These are phyloP conservation scores for Neoboletus subvelutipes DNA, from an alignment of 768 basidiomycete genomes.

Conservation along the genomic window DNA sequence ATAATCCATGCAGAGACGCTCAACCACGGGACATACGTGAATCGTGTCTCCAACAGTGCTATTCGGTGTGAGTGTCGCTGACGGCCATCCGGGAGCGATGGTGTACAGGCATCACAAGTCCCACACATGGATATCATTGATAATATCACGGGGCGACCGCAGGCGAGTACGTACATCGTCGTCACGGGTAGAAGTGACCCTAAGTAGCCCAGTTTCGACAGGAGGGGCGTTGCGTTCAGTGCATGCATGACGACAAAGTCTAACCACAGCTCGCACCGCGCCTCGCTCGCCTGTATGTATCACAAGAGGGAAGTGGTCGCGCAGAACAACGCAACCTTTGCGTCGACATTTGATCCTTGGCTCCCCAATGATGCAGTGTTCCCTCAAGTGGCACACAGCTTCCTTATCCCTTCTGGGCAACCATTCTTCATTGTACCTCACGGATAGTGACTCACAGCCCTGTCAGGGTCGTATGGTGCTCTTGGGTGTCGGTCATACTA, in stretches of 20 bases:
- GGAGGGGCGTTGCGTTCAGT: not conserved
- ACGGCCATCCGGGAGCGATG: conserved; percentile 29
- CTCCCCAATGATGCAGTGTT: conserved; percentile 31
- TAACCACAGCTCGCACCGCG: not conserved
- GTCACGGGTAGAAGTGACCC: conserved; percentile 40
- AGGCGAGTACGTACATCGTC: conserved; percentile 36
- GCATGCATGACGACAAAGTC: not conserved
- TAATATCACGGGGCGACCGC: conserved; percentile 57
- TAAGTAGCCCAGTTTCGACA: conserved; percentile 38
- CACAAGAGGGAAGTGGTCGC: conserved; percentile 46
- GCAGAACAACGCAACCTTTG: conserved; percentile 42
- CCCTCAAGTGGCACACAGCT: conserved; percentile 42
- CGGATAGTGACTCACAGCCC: conserved; percentile 38
- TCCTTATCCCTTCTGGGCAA: conserved; percentile 42
- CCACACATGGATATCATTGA: not conserved
- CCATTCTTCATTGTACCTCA: conserved; percentile 37
- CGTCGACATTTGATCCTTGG: not conserved
- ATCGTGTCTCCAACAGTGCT: conserved; percentile 37
- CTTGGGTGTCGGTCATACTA: no score
- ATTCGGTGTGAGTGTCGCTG: not conserved
- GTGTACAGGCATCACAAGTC: conserved; percentile 46
- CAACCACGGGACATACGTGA: conserved; percentile 45
- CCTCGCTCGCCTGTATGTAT: conserved; percentile 25
- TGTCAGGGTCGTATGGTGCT: conserved; percentile 49
- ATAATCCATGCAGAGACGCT: not conserved